Percentiles rank a stretch among this genome's conserved stretches.
These are phyloP conservation scores for Exophiala calicioides DNA, from an alignment of 2,329 filamentous ascomycete genomes.

Conservation along the genomic window DNA sequence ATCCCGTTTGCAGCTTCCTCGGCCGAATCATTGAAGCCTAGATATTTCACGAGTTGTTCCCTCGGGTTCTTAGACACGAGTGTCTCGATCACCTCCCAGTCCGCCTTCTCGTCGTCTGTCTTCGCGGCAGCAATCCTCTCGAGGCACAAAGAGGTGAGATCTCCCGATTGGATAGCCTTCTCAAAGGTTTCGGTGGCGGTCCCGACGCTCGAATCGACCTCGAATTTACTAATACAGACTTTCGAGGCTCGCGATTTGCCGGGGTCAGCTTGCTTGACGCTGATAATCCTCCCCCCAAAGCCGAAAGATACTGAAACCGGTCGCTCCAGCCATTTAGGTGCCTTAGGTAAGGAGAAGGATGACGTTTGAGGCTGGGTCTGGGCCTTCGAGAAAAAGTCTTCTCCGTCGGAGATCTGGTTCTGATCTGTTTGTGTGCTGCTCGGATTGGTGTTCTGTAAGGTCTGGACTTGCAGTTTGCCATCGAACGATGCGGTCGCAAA, in stretches of 20 bases:
- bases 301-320: slow-evolving; percentile 88
- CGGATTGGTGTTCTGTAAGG: slow-evolving; percentile 88
- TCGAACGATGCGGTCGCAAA: slow-evolving; percentile 96
- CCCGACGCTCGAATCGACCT: slow-evolving; percentile 82
- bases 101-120: slow-evolving; percentile 88
- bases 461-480: slow-evolving; percentile 91
- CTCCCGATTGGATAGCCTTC: slow-evolving; percentile 72
- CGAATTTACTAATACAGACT: slow-evolving; percentile 82
- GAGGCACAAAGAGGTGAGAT: slow-evolving; percentile 77
- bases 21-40: slow-evolving; percentile 74
- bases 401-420: slow-evolving; percentile 73
- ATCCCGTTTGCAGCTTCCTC: slow-evolving; percentile 51
- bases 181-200: slow-evolving; percentile 85
- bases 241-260: slow-evolving; percentile 70
- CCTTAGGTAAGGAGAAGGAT: slow-evolving; percentile 80
- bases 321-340: slow-evolving; percentile 86
- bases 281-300: slow-evolving; percentile 94
- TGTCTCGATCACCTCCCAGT: slow-evolving; percentile 93
- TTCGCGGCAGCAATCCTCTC: slow-evolving; percentile 72
- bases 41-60: slow-evolving; percentile 79
- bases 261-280: slow-evolving; percentile 58
- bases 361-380: slow-evolving; percentile 88
- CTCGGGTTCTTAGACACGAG: slow-evolving; percentile 83
- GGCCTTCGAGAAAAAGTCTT: slow-evolving; percentile 94
- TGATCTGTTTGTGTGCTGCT: slow-evolving; percentile 68